Evolutionary conservation across 2,329 filamentous ascomycete species (phyloP).

Genomic region (Arthrocladium fulminans): DNA sequence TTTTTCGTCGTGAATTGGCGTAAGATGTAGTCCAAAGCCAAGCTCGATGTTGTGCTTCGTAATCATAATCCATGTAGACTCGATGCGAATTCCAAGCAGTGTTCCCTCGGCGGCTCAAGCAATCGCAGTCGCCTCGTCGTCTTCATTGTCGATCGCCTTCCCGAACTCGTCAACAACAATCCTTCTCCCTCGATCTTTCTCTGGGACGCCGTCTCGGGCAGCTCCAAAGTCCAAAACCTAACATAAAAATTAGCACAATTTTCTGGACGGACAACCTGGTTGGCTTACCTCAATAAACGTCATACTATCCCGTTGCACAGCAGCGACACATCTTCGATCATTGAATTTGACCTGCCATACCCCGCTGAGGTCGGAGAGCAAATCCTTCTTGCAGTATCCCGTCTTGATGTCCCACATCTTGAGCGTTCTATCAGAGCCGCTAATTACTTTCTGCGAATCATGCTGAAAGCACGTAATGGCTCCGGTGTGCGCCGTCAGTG

Average conservation of each 20-base stretch:
- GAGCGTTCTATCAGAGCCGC: slow-evolving; percentile 84
- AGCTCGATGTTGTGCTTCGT: too few relatives aligned
- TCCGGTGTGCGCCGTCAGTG: slow-evolving; percentile 84
- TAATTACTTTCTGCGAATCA: slow-evolving; percentile 92
- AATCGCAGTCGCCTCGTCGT: slow-evolving; percentile 13
- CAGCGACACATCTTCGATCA: slow-evolving; percentile 86
- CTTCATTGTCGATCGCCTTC: slow-evolving; percentile 26
- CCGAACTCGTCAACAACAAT: slow-evolving; percentile 46
- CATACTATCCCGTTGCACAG: slow-evolving; percentile 82
- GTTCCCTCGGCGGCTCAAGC: background rate
- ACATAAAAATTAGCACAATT: slow-evolving; percentile 15
- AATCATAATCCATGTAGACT: background rate
- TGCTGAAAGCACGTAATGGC: slow-evolving; percentile 99
- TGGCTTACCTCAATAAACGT: slow-evolving; percentile 84
- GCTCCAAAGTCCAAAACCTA: slow-evolving; percentile 97
- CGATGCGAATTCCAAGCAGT: background rate
- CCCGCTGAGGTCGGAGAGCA: slow-evolving; percentile 86
- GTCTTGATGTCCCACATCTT: slow-evolving; percentile 98
- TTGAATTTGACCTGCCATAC: slow-evolving; percentile 99
- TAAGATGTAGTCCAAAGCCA: background rate
- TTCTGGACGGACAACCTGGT: slow-evolving; percentile 4
- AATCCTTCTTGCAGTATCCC: slow-evolving; percentile 83
- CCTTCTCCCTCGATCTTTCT: slow-evolving; percentile 67
- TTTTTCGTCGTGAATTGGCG: background rate
- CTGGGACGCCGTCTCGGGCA: slow-evolving; percentile 73